Base-by-base conservation (phyloP, 768 basidiomycete genomes). In the Imleria badia region DNA sequence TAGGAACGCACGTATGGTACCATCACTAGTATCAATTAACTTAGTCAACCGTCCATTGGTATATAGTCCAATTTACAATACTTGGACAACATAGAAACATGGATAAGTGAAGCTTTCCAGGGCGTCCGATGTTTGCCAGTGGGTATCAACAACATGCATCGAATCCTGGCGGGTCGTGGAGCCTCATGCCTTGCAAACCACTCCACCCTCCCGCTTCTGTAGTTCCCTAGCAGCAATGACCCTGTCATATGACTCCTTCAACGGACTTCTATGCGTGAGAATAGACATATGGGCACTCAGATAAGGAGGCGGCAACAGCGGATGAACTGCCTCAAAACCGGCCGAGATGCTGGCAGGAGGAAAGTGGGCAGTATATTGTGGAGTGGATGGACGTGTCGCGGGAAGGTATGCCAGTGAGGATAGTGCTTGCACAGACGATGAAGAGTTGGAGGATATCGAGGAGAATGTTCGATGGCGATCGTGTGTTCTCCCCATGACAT, bases 221-320 rank as follows among this genome's bases (percentile, higher is more conserved):
- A 62, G 40, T 47, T 75, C 70, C 73, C 84, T 87, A 26, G 84
- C 86, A 40, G 74, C 70, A 52, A 79, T 74, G 35, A 89, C 83
- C 48, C 86, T 78, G 54, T 89, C 88, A 61, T 82, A 84, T 22
- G 85, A 82, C 66, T 89, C 89, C 61, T 80, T 76, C 52, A 91
- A 73, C 22, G 89, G 87, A 47, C 79, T 82, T 46, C 85, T 78
- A 68, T 84, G 78, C 17, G 79, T 74, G 31, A 89, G 73, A 44
- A 88, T 80, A 19, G 86, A 86, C 67, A 90, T 74, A 54, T 91
- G 89, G 53, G 85, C 81, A 60, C 75, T 80, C 56, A 88, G 68
- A 64, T 89, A 90, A 39, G 88, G 87, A 4, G 81, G 79, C 1
- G 89, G 89, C 22, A 91, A 76, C 17, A 90, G 75, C 0, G 87